Percentiles rank a stretch among this genome's conserved stretches.
Conservation (phyloP, 768 basidiomycete genomes). For the Phaeotremella fagi region DNA sequence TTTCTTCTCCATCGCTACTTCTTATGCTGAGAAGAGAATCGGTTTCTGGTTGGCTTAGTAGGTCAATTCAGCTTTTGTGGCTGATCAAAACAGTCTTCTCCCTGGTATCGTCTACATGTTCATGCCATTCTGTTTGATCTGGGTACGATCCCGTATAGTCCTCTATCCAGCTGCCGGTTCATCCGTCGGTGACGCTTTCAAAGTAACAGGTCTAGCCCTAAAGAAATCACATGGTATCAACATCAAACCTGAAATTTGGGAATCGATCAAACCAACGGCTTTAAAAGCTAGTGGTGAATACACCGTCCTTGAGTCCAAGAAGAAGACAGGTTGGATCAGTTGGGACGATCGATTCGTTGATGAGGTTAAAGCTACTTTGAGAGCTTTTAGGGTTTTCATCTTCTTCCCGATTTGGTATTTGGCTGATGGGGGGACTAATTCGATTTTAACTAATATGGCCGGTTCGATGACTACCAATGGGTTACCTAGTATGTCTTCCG, state of each 20-base stretch:
- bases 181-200: constrained; percentile 30
- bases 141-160: constrained; percentile 21
- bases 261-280: constrained; percentile 27
- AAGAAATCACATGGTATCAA: constrained; percentile 13
- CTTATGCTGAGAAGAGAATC: constrained; percentile 34
- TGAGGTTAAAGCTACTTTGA: constrained; percentile 32
- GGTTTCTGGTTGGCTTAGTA: constrained; percentile 35
- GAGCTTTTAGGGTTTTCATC: constrained; percentile 33
- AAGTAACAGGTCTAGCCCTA: constrained; percentile 18
- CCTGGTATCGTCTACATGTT: constrained; percentile 38
- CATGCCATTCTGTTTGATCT: constrained; percentile 33
- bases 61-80: not conserved
- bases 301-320: constrained; percentile 1
- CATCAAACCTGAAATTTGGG: constrained; percentile 24
- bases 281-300: constrained; percentile 8
- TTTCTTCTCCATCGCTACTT: constrained; percentile 26
- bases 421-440: constrained; percentile 36
- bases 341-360: constrained; percentile 45
- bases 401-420: constrained; percentile 39
- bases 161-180: constrained; percentile 34
- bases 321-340: constrained; percentile 9
- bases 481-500: constrained; percentile 13
- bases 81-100: constrained; percentile 5
- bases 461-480: constrained; percentile 37
- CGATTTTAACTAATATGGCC: constrained; percentile 29